Evolutionary conservation across 179 eudicot genomes (phyloP).

Genomic region (Spinacia oleracea): DNA sequence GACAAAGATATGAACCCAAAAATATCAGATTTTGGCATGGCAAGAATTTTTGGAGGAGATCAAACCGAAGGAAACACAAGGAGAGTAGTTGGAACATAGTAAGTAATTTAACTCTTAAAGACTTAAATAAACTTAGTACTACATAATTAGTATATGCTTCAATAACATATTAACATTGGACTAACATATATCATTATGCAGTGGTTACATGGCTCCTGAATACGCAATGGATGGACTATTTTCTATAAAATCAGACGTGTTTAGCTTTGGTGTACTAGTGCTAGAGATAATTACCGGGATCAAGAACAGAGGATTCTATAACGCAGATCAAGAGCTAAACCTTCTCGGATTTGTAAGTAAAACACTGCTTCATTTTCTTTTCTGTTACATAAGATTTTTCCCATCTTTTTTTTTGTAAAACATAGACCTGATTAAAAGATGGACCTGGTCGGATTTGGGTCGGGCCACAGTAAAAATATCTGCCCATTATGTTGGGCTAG

Average conservation of each 20-base stretch:
- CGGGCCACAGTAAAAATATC: no score
- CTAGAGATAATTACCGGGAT: conserved; percentile 40
- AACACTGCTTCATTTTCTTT: neutral
- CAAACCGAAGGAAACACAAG: conserved; percentile 47
- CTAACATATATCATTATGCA: neutral
- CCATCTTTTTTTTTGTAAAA: neutral
- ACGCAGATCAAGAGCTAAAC: conserved; percentile 29
- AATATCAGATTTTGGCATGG: conserved; percentile 54
- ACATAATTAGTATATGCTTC: neutral
- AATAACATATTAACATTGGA: neutral
- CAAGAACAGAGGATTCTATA: conserved; percentile 41
- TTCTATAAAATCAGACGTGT: conserved; percentile 41
- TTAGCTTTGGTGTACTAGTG: conserved; percentile 42
- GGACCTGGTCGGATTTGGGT: no score
- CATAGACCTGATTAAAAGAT: no score
- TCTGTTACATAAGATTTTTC: neutral
- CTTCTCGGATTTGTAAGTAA: conserved; percentile 40
- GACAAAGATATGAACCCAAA: conserved; percentile 48
- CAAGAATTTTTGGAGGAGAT: conserved; percentile 49
- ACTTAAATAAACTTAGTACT: neutral
- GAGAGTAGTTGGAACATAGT: conserved; percentile 50
- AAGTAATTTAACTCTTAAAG: conserved; percentile 15
- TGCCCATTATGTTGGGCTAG: no score
- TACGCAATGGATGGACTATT: conserved; percentile 44
- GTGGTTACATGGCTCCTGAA: conserved; percentile 47